Base-by-base conservation (phyloP, 2,329 filamentous ascomycete genomes). In the Bipolaris sorokiniana region DNA sequence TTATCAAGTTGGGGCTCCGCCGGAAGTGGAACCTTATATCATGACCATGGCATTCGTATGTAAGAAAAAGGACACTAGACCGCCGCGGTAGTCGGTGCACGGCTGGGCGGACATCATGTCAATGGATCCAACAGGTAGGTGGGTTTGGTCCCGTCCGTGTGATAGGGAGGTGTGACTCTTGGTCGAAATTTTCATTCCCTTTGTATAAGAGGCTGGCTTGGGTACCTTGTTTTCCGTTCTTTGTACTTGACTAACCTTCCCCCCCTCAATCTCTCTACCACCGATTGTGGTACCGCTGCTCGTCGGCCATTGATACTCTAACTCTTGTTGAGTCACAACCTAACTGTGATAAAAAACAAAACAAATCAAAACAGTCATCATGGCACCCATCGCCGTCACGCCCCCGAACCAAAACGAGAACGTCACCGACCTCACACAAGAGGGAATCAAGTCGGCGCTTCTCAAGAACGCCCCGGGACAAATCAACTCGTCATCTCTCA, bases 341-440 rank as follows among this genome's bases (percentile, higher is more conserved):
- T 23, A 28, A 36, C 38, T 22, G 13, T 23, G 5, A n/a, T 51
- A 48, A 16, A 20, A 22, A 49, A n/a, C 20, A 40, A 22, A 45
- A 10, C 10, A 31, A 31, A 31, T 3, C 28, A 33, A 9, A 40
- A n/a, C 28, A 45, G n/a, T 48, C 56, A 38, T 23, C 15, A 74
- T 76, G 73, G 51, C 72, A 50, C 70, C 72, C 46, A 73, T 71
- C 37, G 71, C 72, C 16, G 48, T 74, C 41, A 73, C 73, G 48
- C 73, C 73, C 47, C 68, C 65, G 16, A 64, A 61, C 11, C 66
- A 71, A 1, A 58, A 54, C 48, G 66, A 68, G 40, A 70, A 58
- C 6, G 56, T 69, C 40, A 68, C 72, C 31, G 58, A 67, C 18
- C 72, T 76, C 56, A 76, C 73, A 26, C 58, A 61, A 45, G 58